Evolutionary conservation across 352 stramenopile species (phyloP).

Genomic region (Globisporangium spiculum): DNA sequence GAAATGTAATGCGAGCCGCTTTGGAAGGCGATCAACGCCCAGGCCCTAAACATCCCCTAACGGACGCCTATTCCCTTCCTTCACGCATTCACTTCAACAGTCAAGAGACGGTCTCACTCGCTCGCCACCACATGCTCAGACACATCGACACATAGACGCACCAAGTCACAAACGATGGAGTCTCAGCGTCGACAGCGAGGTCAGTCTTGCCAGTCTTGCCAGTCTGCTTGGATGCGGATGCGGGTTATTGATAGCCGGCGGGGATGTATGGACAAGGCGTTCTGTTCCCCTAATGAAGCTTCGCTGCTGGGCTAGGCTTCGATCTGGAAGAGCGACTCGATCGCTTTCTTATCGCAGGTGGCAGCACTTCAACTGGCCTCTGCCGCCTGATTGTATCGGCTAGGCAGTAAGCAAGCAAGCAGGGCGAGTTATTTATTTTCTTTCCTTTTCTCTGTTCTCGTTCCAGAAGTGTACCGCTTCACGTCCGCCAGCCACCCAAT

Average conservation of each 20-base stretch:
- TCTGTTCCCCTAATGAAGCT: conserved; percentile 5
- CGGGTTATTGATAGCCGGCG: conserved; percentile 1
- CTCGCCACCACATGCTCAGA: neutral
- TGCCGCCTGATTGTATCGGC: conserved; percentile 3
- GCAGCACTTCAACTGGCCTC: conserved; percentile 6
- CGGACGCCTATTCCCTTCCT: neutral
- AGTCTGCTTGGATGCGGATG: neutral
- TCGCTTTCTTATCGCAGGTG: neutral
- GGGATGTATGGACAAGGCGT: neutral
- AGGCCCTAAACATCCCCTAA: neutral
- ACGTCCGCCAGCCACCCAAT: conserved; percentile 4
- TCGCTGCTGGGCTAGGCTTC: neutral
- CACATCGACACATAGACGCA: conserved; percentile 1
- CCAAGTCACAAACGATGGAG: neutral
- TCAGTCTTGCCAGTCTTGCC: too few species aligned
- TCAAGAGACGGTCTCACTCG: neutral
- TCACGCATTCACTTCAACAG: conserved; percentile 9
- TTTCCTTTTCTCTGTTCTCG: conserved; percentile 24
- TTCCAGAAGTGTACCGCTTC: conserved; percentile 13
- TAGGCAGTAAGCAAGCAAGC: conserved; percentile 9
- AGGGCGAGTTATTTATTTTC: conserved; percentile 13
- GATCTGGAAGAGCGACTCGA: neutral
- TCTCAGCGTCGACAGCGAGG: neutral
- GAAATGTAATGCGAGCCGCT: neutral
- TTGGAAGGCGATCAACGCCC: neutral